These are phyloP conservation scores for Tetracentron sinense DNA, from an alignment of 164 flowering plant species.

Conservation along the genomic window DNA sequence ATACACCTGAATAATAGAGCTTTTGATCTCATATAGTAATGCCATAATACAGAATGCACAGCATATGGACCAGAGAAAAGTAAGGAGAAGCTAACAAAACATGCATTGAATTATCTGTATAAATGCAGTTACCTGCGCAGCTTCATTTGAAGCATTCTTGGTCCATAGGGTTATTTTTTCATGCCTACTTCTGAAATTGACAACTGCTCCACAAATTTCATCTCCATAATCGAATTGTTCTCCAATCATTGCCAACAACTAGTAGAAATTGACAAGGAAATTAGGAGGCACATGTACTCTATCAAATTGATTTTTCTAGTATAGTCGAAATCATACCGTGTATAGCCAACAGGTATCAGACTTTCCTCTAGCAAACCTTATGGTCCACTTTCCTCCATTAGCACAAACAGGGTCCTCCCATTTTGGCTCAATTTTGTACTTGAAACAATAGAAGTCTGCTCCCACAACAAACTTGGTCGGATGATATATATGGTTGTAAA, in stretches of 20 bases:
- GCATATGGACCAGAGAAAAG: background rate
- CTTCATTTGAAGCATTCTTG: conserved; percentile 81
- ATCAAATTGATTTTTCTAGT: background rate
- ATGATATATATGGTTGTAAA: conserved; percentile 72
- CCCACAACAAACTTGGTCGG: conserved; percentile 77
- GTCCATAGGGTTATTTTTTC: conserved; percentile 87
- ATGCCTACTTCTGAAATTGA: conserved; percentile 65
- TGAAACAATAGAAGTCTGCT: conserved; percentile 84
- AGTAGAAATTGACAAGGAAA: conserved; percentile 8
- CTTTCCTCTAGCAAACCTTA: conserved; percentile 48
- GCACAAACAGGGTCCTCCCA: conserved; percentile 99
- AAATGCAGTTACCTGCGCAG: conserved; percentile 64
- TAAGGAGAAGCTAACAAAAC: background rate
- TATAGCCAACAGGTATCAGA: conserved; percentile 77
- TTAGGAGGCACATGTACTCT: background rate
- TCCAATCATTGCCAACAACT: conserved; percentile 95
- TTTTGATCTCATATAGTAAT: background rate
- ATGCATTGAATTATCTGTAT: too few species aligned
- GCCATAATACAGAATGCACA: background rate
- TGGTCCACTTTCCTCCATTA: conserved; percentile 94
- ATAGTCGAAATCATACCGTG: conserved; percentile 52
- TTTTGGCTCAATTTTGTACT: conserved; percentile 81
- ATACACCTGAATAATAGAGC: background rate
- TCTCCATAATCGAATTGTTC: conserved; percentile 96
- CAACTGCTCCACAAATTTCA: conserved; percentile 97